Evolutionary conservation across 345 rosid species (phyloP).

Genomic region (Sapria himalayana): DNA sequence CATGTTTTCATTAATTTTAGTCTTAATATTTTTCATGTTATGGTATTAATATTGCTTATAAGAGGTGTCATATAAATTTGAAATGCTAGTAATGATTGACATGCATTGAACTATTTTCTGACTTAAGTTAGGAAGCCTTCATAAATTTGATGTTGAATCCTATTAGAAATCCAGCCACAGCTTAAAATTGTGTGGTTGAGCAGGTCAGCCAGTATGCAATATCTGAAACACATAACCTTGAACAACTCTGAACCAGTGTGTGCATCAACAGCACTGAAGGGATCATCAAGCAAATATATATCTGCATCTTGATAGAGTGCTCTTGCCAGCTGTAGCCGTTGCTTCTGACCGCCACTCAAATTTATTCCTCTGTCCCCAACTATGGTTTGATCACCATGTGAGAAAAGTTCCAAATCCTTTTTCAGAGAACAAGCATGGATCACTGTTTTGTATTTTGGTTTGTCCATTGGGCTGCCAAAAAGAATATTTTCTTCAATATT

Average conservation of each 20-base stretch:
- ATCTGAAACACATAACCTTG: constrained; percentile 28
- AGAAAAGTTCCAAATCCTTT: constrained; percentile 89
- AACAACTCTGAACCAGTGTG: constrained; percentile 94
- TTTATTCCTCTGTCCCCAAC: constrained; percentile 99
- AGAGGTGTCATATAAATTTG: too few relatives aligned
- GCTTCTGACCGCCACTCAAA: constrained; percentile 98
- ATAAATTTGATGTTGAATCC: too few relatives aligned
- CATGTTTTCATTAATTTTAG: too few relatives aligned
- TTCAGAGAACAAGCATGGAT: constrained; percentile 87
- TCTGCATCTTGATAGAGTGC: constrained; percentile 99
- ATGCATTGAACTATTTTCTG: too few relatives aligned
- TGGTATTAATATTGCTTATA: too few relatives aligned
- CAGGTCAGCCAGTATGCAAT: too few relatives aligned
- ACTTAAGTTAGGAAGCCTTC: too few relatives aligned
- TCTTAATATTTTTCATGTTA: too few relatives aligned
- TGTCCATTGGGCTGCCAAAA: constrained; percentile 91
- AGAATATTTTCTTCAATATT: constrained; percentile 97
- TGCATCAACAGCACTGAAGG: constrained; percentile 99
- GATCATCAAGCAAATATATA: constrained; percentile 90
- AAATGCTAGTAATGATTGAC: too few relatives aligned
- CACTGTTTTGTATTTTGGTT: constrained; percentile 68
- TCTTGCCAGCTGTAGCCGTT: constrained; percentile 97
- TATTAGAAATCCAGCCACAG: too few relatives aligned
- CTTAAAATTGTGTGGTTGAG: too few relatives aligned
- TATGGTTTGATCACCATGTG: constrained; percentile 96